These are phyloP conservation scores for Glycine soja DNA, from an alignment of 306 rosid species.

Conservation along the genomic window DNA sequence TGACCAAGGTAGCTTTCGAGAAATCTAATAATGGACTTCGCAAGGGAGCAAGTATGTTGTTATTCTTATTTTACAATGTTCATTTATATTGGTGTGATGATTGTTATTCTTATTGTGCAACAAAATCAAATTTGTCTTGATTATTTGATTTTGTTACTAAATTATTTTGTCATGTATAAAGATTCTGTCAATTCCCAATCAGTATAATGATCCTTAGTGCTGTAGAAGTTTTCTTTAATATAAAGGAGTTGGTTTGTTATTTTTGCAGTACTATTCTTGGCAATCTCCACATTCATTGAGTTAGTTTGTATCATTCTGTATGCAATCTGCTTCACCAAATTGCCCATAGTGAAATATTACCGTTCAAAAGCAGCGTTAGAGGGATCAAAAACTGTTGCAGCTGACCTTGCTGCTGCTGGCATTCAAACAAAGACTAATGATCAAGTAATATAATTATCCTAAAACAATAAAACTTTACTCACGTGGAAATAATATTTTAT, in stretches of 20 bases:
- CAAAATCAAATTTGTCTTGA: not conserved
- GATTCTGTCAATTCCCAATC: not conserved
- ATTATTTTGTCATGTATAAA: not conserved
- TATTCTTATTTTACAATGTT: conserved; percentile 1
- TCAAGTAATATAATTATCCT: conserved; percentile 51
- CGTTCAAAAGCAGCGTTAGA: conserved; percentile 83
- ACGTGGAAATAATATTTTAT: not conserved
- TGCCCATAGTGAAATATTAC: conserved; percentile 80
- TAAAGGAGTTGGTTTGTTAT: conserved; percentile 9
- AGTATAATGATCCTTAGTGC: not conserved
- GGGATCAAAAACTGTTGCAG: conserved; percentile 84
- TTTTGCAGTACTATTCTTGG: conserved; percentile 73
- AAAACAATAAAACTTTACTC: not conserved
- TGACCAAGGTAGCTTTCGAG: conserved; percentile 75
- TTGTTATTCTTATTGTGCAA: too few relatives aligned
- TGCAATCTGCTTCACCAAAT: conserved; percentile 70
- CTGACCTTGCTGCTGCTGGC: conserved; percentile 90
- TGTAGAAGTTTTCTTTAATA: not conserved
- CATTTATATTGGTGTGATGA: not conserved
- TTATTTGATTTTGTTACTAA: conserved; percentile 6
- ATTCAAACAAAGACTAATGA: conserved; percentile 47
- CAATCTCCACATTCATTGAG: conserved; percentile 64
- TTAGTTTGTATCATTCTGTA: conserved; percentile 72
- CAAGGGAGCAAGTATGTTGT: conserved; percentile 81
- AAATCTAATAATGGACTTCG: conserved; percentile 75